phyloP scores from a whole-genome alignment of 768 basidiomycete genomes.

The Roridomyces roridus region DNA sequence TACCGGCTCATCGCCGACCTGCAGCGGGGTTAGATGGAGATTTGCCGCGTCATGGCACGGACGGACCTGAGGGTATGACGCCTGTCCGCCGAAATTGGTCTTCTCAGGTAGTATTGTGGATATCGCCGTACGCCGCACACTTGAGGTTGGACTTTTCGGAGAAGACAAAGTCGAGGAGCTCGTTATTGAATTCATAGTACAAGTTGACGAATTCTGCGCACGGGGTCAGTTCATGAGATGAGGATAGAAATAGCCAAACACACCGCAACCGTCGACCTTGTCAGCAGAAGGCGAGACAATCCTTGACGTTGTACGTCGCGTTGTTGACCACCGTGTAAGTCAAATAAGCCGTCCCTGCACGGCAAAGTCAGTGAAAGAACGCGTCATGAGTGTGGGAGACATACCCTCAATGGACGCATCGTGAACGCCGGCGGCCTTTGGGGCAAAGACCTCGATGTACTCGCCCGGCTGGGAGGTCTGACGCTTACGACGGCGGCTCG shows the following conservation, averaged over 20 bases:
- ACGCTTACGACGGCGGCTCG: constrained; percentile 14
- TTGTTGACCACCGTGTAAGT: constrained; percentile 54
- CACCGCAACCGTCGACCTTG: constrained; percentile 46
- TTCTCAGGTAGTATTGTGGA: constrained; percentile 51
- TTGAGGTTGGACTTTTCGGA: constrained; percentile 51
- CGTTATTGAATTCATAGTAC: constrained; percentile 56
- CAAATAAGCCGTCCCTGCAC: constrained; percentile 56
- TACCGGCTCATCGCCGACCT: constrained; percentile 24
- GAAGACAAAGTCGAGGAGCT: constrained; percentile 44
- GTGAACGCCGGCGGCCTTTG: constrained; percentile 38
- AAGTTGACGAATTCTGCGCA: constrained; percentile 54
- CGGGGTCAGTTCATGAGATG: background rate
- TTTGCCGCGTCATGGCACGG: background rate
- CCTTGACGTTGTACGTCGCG: constrained; percentile 50
- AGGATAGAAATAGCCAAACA: constrained; percentile 17
- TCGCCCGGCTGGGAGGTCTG: constrained; percentile 27
- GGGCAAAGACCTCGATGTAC: constrained; percentile 46
- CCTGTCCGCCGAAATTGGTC: constrained; percentile 50
- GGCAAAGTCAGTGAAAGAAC: too few relatives aligned
- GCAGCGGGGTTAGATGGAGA: constrained; percentile 9
- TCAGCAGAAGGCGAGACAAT: constrained; percentile 49
- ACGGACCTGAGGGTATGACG: constrained; percentile 35
- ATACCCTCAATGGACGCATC: constrained; percentile 52
- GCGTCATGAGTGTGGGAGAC: too few relatives aligned
- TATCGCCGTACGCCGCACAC: constrained; percentile 52